Conservation (phyloP, 2,329 filamentous ascomycete species). For the Fusarium sulawesiense region DNA sequence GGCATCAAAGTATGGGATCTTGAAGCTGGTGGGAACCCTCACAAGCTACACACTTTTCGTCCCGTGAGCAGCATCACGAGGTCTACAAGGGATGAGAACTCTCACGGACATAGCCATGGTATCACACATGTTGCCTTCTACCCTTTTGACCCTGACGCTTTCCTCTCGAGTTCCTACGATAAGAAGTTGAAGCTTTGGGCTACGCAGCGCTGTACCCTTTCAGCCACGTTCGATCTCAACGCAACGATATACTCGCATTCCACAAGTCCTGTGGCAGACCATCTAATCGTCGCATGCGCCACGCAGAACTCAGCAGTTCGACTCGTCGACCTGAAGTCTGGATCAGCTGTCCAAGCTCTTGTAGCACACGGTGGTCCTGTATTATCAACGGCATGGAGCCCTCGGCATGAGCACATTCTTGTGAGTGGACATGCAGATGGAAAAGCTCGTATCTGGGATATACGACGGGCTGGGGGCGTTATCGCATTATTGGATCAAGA, state of each 20-base stretch:
- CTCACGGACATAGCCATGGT: conserved; percentile 70
- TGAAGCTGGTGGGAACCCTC: conserved; percentile 65
- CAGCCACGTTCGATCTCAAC: conserved; percentile 75
- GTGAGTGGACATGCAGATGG: conserved; percentile 89
- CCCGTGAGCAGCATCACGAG: conserved; percentile 65
- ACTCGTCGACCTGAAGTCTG: conserved; percentile 86
- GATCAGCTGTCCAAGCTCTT: conserved; percentile 76
- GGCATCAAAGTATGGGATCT: conserved; percentile 90
- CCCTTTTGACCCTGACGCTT: conserved; percentile 79
- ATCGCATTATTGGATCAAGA: conserved; percentile 86
- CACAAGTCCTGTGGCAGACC: conserved; percentile 76
- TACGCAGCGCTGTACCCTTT: conserved; percentile 69
- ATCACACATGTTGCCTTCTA: conserved; percentile 83
- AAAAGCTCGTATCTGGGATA: conserved; percentile 86
- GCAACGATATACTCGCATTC: conserved; percentile 81
- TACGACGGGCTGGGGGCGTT: conserved; percentile 80
- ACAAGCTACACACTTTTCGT: conserved; percentile 61
- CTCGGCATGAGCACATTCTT: conserved; percentile 80
- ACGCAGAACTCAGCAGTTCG: conserved; percentile 87
- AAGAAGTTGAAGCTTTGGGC: conserved; percentile 81
- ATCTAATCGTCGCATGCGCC: conserved; percentile 86
- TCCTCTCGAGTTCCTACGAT: conserved; percentile 82
- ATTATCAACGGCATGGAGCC: conserved; percentile 82
- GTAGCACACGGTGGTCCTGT: conserved; percentile 76
- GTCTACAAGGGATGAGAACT: conserved; percentile 48